phyloP scores from a whole-genome alignment of 345 rosid genomes.

The Eucalyptus globulus region DNA sequence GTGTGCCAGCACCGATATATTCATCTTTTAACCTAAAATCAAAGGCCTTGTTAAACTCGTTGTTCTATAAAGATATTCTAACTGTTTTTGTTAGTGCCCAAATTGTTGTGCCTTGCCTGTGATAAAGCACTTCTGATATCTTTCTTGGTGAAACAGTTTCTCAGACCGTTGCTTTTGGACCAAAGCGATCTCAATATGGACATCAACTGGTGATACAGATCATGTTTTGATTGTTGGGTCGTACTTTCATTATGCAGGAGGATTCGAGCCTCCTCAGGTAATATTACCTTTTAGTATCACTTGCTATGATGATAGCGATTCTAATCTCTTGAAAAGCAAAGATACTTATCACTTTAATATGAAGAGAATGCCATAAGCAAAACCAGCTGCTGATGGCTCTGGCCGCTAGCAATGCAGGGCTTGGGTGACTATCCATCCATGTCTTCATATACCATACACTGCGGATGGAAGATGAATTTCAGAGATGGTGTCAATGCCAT shows the following conservation, averaged over 20 bases:
- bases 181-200: conserved; percentile 88
- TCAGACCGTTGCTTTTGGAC: conserved; percentile 84
- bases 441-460: neutral
- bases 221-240: conserved; percentile 80
- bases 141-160: conserved; percentile 28
- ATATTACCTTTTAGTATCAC: neutral
- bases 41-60: neutral
- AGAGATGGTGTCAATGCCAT: neutral
- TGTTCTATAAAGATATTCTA: neutral
- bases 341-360: neutral
- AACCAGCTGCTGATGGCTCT: neutral
- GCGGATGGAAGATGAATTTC: neutral
- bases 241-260: conserved; percentile 80
- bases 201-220: conserved; percentile 73
- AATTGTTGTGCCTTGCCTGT: neutral
- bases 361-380: neutral
- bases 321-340: neutral
- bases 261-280: conserved; percentile 88
- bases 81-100: neutral
- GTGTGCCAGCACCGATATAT: neutral
- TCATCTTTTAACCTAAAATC: neutral
- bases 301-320: neutral
- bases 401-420: neutral
- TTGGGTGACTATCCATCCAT: neutral
- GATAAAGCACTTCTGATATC: neutral